Conservation (phyloP, 2,329 filamentous ascomycete genomes). For the Helminthosporium solani region DNA sequence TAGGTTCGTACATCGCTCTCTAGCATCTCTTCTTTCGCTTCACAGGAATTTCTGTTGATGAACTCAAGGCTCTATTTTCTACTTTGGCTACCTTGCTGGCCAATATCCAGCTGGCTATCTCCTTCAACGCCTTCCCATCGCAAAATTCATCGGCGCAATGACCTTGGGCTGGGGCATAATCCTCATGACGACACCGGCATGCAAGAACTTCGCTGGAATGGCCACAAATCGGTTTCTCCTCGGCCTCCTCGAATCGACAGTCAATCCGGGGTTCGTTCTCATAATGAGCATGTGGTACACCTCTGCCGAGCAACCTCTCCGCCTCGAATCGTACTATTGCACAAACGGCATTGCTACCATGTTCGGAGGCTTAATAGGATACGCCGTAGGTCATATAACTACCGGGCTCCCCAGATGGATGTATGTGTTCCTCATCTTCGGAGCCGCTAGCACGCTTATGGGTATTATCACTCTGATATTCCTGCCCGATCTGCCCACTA, state of each 20-base stretch:
- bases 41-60: neutral
- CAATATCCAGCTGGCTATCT: constrained; percentile 49
- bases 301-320: constrained; percentile 51
- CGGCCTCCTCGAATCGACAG: constrained; percentile 37
- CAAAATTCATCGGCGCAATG: constrained; percentile 47
- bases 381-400: constrained; percentile 61
- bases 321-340: constrained; percentile 58
- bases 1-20: constrained; percentile 6
- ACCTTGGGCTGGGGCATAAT: constrained; percentile 47
- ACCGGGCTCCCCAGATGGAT: constrained; percentile 55
- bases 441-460: constrained; percentile 40
- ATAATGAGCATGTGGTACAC: constrained; percentile 46
- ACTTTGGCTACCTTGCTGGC: constrained; percentile 51
- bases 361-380: constrained; percentile 61
- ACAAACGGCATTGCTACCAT: constrained; percentile 62
- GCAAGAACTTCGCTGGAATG: constrained; percentile 43
- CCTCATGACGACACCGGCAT: constrained; percentile 45
- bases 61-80: constrained; percentile 48
- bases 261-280: constrained; percentile 41
- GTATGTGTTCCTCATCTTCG: constrained; percentile 61
- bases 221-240: constrained; percentile 41
- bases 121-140: constrained; percentile 49
- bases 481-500: constrained; percentile 49
- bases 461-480: constrained; percentile 41
- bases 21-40: constrained; percentile 1